These are phyloP conservation scores for Rhododendron mucronatum DNA, from an alignment of 148 eudicot genomes.

Conservation along the genomic window DNA sequence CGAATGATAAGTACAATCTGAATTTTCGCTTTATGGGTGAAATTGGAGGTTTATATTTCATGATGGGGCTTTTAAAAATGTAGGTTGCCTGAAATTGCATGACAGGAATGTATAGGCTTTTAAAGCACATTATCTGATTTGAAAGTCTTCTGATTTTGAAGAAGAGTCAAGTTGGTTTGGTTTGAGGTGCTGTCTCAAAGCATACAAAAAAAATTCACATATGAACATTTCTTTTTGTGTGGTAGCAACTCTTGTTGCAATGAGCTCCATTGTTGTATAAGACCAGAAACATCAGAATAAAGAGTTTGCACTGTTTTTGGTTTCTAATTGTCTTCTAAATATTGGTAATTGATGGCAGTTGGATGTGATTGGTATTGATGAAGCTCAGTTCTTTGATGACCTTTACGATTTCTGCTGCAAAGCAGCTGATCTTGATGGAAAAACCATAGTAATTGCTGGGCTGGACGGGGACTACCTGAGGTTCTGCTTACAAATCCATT, in stretches of 20 bases:
- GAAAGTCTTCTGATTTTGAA: too few species aligned
- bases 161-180: too few species aligned
- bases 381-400: conserved; percentile 80
- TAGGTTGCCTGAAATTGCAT: not conserved
- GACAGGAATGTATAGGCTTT: too few species aligned
- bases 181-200: too few species aligned
- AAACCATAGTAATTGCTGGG: conserved; percentile 68
- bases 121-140: too few species aligned
- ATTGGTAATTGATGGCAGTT: conserved; percentile 31
- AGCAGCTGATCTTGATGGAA: conserved; percentile 74
- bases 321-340: not conserved
- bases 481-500: conserved; percentile 19
- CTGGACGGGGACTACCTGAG: conserved; percentile 84
- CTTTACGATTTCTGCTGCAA: conserved; percentile 72
- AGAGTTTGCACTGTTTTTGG: not conserved
- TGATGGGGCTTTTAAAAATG: not conserved
- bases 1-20: not conserved
- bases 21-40: not conserved
- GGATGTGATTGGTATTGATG: conserved; percentile 83
- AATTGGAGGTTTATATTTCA: not conserved
- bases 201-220: not conserved
- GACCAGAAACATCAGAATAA: not conserved
- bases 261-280: not conserved
- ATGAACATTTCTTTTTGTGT: not conserved
- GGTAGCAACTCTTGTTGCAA: not conserved